phyloP scores from a whole-genome alignment of 805 yeast genomes.

The Candida dajiaensis region DNA sequence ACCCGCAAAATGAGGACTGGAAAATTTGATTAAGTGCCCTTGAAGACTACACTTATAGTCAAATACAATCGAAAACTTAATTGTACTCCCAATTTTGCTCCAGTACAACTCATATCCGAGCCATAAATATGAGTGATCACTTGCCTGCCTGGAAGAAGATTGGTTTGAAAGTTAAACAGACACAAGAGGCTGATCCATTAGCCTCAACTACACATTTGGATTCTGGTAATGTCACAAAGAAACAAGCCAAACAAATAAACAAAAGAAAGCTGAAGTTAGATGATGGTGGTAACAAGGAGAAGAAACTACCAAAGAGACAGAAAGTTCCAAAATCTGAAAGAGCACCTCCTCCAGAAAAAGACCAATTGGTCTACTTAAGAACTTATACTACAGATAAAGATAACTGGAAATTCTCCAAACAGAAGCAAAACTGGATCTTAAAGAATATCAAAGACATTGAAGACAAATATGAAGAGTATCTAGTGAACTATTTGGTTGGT shows the following conservation, averaged over 20 bases:
- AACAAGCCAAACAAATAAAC: constrained; percentile 37
- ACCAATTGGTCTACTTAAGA: constrained; percentile 61
- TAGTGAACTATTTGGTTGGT: constrained; percentile 49
- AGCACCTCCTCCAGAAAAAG: constrained; percentile 69
- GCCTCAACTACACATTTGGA: constrained; percentile 40
- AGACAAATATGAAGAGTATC: constrained; percentile 42
- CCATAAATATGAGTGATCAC: constrained; percentile 20
- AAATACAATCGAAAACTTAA: not conserved
- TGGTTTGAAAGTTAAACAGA: constrained; percentile 58
- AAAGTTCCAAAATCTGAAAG: constrained; percentile 67
- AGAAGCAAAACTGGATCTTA: constrained; percentile 81
- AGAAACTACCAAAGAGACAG: constrained; percentile 63
- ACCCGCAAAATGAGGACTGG: not conserved
- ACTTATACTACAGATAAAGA: constrained; percentile 49
- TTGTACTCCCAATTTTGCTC: not conserved
- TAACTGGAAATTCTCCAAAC: constrained; percentile 81
- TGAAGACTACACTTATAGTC: too few relatives aligned
- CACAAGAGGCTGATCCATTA: constrained; percentile 39
- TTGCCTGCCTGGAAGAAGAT: constrained; percentile 84
- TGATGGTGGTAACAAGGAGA: constrained; percentile 17
- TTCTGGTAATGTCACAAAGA: constrained; percentile 34
- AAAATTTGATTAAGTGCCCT: too few relatives aligned
- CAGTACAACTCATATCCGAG: not conserved
- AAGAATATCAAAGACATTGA: constrained; percentile 53
- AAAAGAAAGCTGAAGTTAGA: constrained; percentile 13